phyloP scores from a whole-genome alignment of 768 basidiomycete genomes.

The Tylopilus subfusipes region DNA sequence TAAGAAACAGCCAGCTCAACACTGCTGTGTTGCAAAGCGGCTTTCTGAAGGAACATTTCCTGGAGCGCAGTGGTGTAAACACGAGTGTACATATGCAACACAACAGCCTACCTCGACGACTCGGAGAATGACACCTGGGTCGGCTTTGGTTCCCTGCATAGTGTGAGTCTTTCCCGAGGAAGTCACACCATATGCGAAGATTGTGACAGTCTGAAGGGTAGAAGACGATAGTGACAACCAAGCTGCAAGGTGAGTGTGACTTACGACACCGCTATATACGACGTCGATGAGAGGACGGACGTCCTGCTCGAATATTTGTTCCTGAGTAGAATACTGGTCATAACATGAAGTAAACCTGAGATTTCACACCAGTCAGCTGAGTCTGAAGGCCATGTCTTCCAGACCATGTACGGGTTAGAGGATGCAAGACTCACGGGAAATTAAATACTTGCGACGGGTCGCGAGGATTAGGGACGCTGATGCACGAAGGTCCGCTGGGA shows the following conservation, averaged over 20 bases:
- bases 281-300: conserved; percentile 76
- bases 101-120: conserved; percentile 58
- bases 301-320: conserved; percentile 73
- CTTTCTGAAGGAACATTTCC: conserved; percentile 57
- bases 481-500: conserved; percentile 42
- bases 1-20: conserved; percentile 62
- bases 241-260: conserved; percentile 22
- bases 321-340: conserved; percentile 64
- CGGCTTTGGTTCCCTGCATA: conserved; percentile 73
- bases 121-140: conserved; percentile 85
- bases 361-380: conserved; percentile 2
- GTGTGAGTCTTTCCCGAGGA: conserved; percentile 92
- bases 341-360: conserved; percentile 73
- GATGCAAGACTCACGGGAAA: conserved; percentile 57
- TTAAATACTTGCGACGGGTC: conserved; percentile 69
- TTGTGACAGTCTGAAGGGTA: conserved; percentile 71
- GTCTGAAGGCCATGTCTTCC: no score
- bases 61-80: conserved; percentile 19
- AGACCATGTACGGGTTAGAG: not conserved
- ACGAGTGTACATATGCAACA: not conserved
- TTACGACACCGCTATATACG: conserved; percentile 71
- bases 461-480: conserved; percentile 69
- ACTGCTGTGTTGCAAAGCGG: conserved; percentile 36
- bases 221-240: not conserved
- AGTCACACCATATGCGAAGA: conserved; percentile 89